A percentile compares a stretch with the other conserved stretches of the same genome.
Evolutionary conservation across 2,329 filamentous ascomycete species (phyloP).

Genomic region (Truncatella angustata): DNA sequence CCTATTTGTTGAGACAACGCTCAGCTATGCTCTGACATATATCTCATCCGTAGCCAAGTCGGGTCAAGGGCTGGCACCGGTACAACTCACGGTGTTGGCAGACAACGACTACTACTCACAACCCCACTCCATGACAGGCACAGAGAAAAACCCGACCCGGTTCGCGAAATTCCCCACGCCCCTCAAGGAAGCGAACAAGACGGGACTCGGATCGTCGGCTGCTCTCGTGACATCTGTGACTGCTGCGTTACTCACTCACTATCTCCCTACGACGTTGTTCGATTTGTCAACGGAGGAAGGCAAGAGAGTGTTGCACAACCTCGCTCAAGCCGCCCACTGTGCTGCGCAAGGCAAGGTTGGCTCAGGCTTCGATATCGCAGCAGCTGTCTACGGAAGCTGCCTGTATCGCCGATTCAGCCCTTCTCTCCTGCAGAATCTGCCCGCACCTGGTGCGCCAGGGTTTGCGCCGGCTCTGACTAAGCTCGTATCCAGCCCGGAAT

Average conservation of each 20-base stretch:
- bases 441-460: conserved; percentile 61
- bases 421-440: conserved; percentile 63
- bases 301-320: conserved; percentile 74
- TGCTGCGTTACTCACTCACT: conserved; percentile 73
- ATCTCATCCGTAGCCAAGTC: conserved; percentile 48
- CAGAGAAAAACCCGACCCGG: conserved; percentile 36
- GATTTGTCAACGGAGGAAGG: conserved; percentile 54
- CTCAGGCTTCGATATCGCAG: conserved; percentile 91
- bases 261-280: conserved; percentile 59
- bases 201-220: conserved; percentile 90
- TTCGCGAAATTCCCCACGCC: conserved; percentile 79
- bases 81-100: conserved; percentile 82
- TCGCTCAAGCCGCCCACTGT: conserved; percentile 90
- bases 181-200: conserved; percentile 83
- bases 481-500: conserved; percentile 66
- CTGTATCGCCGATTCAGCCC: conserved; percentile 93
- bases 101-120: conserved; percentile 97
- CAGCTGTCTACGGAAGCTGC: conserved; percentile 88
- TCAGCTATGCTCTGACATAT: conserved; percentile 86
- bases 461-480: conserved; percentile 66
- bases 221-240: conserved; percentile 89
- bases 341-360: conserved; percentile 96
- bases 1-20: conserved; percentile 87
- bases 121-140: conserved; percentile 36
- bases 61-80: conserved; percentile 57